phyloP scores from a whole-genome alignment of 2,329 filamentous ascomycete species.

The Cyclaneusma minus region DNA sequence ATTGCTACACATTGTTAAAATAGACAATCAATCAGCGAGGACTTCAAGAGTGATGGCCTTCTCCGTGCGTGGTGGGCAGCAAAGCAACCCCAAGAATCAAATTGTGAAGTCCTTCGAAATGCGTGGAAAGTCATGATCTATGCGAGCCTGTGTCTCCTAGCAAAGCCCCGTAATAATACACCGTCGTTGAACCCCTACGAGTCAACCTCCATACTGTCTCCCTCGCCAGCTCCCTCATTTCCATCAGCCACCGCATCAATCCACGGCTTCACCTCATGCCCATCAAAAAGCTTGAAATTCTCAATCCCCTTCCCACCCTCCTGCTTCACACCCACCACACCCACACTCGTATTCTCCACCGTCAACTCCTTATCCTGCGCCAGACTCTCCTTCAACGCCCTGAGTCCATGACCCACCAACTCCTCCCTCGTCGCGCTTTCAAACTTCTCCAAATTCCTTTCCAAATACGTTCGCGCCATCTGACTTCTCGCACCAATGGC shows the following conservation, averaged over 20 bases:
- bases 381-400: constrained; percentile 86
- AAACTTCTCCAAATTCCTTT: constrained; percentile 80
- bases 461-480: constrained; percentile 94
- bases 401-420: constrained; percentile 77
- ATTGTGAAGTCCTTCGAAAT: too few relatives aligned
- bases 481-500: constrained; percentile 92
- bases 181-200: constrained; percentile 6
- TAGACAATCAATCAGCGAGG: too few relatives aligned
- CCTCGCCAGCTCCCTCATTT: constrained; percentile 29
- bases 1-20: too few relatives aligned
- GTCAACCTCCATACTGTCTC: constrained; percentile 32
- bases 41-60: too few relatives aligned
- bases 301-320: constrained; percentile 43
- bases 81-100: too few relatives aligned
- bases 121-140: too few relatives aligned
- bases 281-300: constrained; percentile 82
- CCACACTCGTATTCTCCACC: constrained; percentile 89
- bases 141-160: too few relatives aligned
- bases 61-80: too few relatives aligned
- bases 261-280: constrained; percentile 71
- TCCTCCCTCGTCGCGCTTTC: constrained; percentile 63
- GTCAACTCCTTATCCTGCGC: constrained; percentile 96
- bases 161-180: too few relatives aligned
- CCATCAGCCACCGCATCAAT: constrained; percentile 57
- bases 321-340: constrained; percentile 53